These are phyloP conservation scores for Dorcoceras hygrometricum DNA, from an alignment of 257 asterid genomes.

Conservation along the genomic window DNA sequence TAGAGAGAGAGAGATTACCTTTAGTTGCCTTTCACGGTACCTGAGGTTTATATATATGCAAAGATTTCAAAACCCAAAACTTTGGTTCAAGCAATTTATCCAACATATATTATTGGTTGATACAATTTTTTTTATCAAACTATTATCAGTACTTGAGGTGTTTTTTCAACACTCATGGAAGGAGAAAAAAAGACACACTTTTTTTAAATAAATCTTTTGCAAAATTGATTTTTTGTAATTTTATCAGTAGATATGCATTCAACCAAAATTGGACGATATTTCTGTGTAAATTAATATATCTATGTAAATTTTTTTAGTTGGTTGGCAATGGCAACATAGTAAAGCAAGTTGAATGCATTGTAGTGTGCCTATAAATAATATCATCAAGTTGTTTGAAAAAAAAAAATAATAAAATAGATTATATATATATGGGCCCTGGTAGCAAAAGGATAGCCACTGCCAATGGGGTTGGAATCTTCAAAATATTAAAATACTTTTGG, in stretches of 20 bases:
- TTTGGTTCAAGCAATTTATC: neutral
- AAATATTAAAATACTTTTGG: neutral
- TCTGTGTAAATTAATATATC: neutral
- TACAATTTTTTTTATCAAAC: too few species aligned
- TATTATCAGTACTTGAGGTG: too few species aligned
- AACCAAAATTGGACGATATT: neutral
- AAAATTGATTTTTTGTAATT: neutral
- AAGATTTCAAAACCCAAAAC: neutral
- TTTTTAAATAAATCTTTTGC: too few species aligned
- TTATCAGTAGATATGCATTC: neutral
- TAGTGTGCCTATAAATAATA: too few species aligned
- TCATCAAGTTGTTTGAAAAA: too few species aligned
- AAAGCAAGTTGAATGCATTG: too few species aligned
- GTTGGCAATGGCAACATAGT: constrained; percentile 6
- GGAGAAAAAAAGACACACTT: too few species aligned
- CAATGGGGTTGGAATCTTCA: neutral
- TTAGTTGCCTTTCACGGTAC: constrained; percentile 54
- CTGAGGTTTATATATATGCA: constrained; percentile 25
- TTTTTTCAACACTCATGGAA: too few species aligned
- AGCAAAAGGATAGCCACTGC: neutral
- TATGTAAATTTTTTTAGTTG: neutral
- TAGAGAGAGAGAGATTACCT: constrained; percentile 1
- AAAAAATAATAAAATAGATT: too few species aligned
- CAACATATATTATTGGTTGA: neutral
- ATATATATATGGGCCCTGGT: too few species aligned